Conservation (phyloP, 139 green algal genomes). For the Gonium pectorale region DNA sequence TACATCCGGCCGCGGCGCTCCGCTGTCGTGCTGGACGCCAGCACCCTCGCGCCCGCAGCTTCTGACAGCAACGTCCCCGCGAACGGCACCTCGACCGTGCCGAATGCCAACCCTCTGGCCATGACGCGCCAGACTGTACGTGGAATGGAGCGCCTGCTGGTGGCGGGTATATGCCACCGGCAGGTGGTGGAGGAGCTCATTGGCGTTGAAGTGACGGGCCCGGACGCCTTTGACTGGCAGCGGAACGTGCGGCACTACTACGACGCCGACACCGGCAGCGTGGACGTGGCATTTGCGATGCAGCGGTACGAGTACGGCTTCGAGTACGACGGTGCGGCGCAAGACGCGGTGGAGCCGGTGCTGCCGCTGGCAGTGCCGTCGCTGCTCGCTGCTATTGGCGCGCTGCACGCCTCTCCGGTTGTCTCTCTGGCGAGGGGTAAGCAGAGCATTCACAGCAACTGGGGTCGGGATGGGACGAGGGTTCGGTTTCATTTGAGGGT, state of each 20-base stretch:
- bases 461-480: no score
- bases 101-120: no score
- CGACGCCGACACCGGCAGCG: constrained; percentile 18
- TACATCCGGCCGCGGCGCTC: constrained; percentile 14
- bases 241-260: constrained; percentile 62
- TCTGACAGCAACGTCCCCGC: neutral
- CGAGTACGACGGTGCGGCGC: constrained; percentile 52
- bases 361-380: constrained; percentile 28
- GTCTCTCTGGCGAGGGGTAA: constrained; percentile 37
- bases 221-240: constrained; percentile 51
- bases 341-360: constrained; percentile 18
- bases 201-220: constrained; percentile 17
- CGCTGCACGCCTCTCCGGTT: constrained; percentile 55
- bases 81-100: neutral
- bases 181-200: constrained; percentile 58
- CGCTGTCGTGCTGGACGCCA: neutral
- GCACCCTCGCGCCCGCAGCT: neutral
- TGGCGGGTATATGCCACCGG: constrained; percentile 49
- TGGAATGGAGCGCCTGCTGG: constrained; percentile 51
- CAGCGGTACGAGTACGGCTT: constrained; percentile 53
- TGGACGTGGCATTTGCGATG: constrained; percentile 53
- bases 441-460: no score
- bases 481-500: no score
- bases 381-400: constrained; percentile 50
- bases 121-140: constrained; percentile 30